Base-by-base conservation (phyloP, 1,139 yeast species). In the Sporopachydermia cereana region DNA sequence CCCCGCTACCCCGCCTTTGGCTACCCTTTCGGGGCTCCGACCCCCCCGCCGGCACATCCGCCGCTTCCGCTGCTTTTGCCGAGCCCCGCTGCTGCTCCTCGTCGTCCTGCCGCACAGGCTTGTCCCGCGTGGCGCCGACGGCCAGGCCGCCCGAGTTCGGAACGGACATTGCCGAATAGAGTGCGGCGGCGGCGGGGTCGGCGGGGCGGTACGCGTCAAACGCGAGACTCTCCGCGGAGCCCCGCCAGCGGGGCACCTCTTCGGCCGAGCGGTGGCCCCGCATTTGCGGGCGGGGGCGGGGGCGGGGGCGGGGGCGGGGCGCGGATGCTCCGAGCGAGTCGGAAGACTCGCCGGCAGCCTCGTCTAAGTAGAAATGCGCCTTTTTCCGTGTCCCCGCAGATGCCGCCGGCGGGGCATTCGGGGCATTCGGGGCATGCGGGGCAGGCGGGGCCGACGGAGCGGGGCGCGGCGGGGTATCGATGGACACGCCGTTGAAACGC, bases 71-170 rank as follows among this genome's bases (percentile, higher is more conserved):
- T 27, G 30, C n/a, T n/a, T 27, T 12, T n/a, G n/a, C n/a, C 12
- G n/a, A 27, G 18, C 22, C 22, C 9, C 12, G 39, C 20, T 34
- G 12, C 12, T 7, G 9, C 9, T 34, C 39, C 22, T 5, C 12
- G n/a, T 34, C 39, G 12, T 5, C 12, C 22, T 7, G 39, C n/a
- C n/a, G 5, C 9, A 5, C 12, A 7, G 39, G 39, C 22, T 34
- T 21, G 22, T 34, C 39, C 17, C 39, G 9, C 12, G 39, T 34
- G 39, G 39, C 39, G 18, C 39, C 39, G 22, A 34, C 39, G 17
- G 39, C 39, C 9, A 34, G n/a, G 22, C 39, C 39, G 17, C 39
- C 39, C 12, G 39, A 12, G 22, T 34, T 34, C 22, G 39, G 39
- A 7, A 34, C 18, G 17, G 39, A 16, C 18, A 34, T 34, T 7